Percentiles rank a stretch among this genome's conserved stretches.
Conservation (phyloP, 352 stramenopile genomes). For the Saprolegnia diclina region DNA sequence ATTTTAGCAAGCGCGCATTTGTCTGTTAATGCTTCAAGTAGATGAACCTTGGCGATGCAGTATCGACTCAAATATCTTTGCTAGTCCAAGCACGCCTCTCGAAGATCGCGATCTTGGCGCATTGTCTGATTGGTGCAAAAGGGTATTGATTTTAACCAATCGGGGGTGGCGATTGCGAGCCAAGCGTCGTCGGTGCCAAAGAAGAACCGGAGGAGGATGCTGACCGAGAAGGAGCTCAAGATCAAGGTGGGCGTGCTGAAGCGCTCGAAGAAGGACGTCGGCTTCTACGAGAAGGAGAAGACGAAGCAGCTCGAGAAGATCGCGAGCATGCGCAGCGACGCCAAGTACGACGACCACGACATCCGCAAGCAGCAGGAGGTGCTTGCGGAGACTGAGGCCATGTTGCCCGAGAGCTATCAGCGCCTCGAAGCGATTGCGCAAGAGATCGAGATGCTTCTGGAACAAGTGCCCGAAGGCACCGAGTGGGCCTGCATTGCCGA, state of each 20-base stretch:
- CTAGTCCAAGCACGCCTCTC: no score
- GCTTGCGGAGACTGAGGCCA: constrained; percentile 70
- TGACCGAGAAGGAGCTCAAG: constrained; percentile 69
- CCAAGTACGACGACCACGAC: constrained; percentile 74
- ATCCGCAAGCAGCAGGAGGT: constrained; percentile 79
- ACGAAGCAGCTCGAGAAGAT: constrained; percentile 49
- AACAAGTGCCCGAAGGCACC: constrained; percentile 1
- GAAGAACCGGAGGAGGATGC: constrained; percentile 25
- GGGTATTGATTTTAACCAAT: no score
- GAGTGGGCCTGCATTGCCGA: constrained; percentile 18
- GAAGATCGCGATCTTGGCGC: no score
- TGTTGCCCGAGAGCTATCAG: constrained; percentile 71
- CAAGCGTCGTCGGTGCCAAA: no score
- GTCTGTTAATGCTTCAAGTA: no score
- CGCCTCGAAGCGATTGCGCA: constrained; percentile 52
- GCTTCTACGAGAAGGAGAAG: constrained; percentile 77
- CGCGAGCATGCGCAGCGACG: constrained; percentile 56
- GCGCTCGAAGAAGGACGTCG: constrained; percentile 74
- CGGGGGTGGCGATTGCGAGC: no score
- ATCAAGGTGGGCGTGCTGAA: constrained; percentile 78
- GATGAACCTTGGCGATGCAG: no score
- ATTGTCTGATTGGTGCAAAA: no score
- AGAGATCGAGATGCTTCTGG: constrained; percentile 36
- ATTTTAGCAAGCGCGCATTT: no score
- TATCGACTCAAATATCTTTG: no score